Evolutionary conservation across 2,329 filamentous ascomycete species (phyloP).

Genomic region (Aspergillus fructus): DNA sequence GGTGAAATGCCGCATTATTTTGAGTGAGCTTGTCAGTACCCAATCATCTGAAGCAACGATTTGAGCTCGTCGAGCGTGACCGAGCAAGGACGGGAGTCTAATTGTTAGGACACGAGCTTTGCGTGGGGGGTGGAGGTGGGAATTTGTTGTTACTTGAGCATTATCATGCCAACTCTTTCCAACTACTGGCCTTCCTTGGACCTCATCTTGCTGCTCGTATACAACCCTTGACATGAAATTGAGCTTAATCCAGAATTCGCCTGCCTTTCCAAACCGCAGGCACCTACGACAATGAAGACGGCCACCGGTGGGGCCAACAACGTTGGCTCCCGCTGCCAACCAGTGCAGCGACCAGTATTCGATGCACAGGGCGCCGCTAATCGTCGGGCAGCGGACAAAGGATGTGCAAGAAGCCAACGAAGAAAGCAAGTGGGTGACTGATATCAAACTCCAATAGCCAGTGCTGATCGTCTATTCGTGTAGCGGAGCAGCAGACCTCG

Average conservation of each 20-base stretch:
- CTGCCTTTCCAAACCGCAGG: background rate
- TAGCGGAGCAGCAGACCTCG: background rate
- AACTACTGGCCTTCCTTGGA: background rate
- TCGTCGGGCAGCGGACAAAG: background rate
- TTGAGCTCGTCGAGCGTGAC: background rate
- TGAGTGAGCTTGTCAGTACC: background rate
- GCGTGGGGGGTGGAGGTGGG: background rate
- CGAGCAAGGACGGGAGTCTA: background rate
- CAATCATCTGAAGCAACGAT: background rate
- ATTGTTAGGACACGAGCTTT: no score
- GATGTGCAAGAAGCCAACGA: background rate
- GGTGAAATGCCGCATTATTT: background rate
- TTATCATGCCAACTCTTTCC: background rate
- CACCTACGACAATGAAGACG: background rate
- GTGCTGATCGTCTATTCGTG: background rate
- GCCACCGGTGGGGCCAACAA: background rate
- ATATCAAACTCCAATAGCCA: background rate
- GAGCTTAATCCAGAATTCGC: background rate
- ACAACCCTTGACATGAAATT: background rate
- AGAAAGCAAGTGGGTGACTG: conserved; percentile 2
- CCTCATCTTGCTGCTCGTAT: background rate
- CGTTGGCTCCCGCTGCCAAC: background rate
- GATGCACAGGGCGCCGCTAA: background rate
- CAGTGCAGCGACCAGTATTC: background rate
- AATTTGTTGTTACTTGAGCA: background rate